A percentile compares a stretch with the other conserved stretches of the same genome.
Evolutionary conservation across 139 green algal genomes (phyloP).

Genomic region (Coccomyxa sp.): DNA sequence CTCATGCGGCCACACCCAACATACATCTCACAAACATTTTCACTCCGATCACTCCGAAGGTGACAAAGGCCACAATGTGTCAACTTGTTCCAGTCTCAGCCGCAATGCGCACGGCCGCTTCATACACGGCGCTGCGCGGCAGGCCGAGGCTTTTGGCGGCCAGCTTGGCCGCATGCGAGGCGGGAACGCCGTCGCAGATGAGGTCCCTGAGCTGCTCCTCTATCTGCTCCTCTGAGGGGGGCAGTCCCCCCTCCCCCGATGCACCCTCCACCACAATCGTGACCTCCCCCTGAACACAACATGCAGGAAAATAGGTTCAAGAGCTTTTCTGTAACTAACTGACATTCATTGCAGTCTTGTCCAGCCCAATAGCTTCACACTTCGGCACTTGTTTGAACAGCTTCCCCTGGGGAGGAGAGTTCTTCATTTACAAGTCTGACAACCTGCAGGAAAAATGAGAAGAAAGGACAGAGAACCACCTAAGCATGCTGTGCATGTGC

Average conservation of each 20-base stretch:
- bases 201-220: conserved; percentile 11
- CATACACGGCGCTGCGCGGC: conserved; percentile 28
- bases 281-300: conserved; percentile 48
- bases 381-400: neutral
- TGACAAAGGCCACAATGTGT: too few relatives aligned
- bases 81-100: too few relatives aligned
- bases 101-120: conserved; percentile 17
- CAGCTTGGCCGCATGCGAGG: conserved; percentile 24
- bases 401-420: neutral
- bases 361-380: neutral
- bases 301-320: neutral
- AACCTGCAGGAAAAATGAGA: too few relatives aligned
- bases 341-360: neutral
- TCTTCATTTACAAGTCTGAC: too few relatives aligned
- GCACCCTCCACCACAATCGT: conserved; percentile 63
- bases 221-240: conserved; percentile 11
- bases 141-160: conserved; percentile 32
- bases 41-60: too few relatives aligned
- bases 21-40: too few relatives aligned
- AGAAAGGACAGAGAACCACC: too few relatives aligned
- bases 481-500: too few relatives aligned
- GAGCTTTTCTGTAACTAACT: neutral
- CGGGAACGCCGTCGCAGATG: conserved; percentile 22
- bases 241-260: neutral
- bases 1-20: too few relatives aligned